Conservation (phyloP, 2,329 filamentous ascomycete species). For the Cercospora sp. region DNA sequence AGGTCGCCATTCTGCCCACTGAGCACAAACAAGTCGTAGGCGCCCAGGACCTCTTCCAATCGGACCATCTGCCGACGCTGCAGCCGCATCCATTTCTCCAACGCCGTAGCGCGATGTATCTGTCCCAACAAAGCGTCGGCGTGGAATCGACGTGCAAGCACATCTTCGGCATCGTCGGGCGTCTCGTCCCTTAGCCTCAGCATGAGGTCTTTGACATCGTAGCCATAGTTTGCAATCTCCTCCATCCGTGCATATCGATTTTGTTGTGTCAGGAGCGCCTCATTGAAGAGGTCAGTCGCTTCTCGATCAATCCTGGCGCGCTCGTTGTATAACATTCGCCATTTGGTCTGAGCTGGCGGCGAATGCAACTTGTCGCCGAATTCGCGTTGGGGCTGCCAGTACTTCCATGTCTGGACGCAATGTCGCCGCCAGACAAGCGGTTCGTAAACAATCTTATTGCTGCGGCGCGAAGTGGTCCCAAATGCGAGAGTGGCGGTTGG, state of each 20-base stretch:
- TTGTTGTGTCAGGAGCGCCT: constrained; percentile 69
- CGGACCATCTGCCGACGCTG: constrained; percentile 53
- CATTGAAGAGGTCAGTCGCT: constrained; percentile 55
- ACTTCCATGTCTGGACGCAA: constrained; percentile 67
- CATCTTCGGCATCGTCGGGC: constrained; percentile 65
- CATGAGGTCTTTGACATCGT: constrained; percentile 80
- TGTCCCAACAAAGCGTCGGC: constrained; percentile 72
- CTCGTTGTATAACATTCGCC: constrained; percentile 60
- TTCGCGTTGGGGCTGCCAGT: constrained; percentile 71
- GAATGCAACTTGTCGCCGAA: constrained; percentile 56
- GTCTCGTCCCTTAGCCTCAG: constrained; percentile 66
- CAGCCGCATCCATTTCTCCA: constrained; percentile 72
- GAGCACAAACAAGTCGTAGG: constrained; percentile 87
- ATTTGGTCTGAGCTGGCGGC: constrained; percentile 48
- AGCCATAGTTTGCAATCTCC: constrained; percentile 70
- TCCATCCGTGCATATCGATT: constrained; percentile 69
- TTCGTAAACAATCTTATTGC: constrained; percentile 67
- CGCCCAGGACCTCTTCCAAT: constrained; percentile 73
- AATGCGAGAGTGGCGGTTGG: constrained; percentile 54
- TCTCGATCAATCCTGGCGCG: constrained; percentile 40
- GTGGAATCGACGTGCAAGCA: constrained; percentile 76
- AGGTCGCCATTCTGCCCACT: constrained; percentile 72
- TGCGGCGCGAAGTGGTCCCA: constrained; percentile 62
- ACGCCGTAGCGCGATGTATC: constrained; percentile 76
- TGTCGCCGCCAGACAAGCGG: constrained; percentile 77